Evolutionary conservation across 805 yeast genomes (phyloP).

Genomic region (Starmerella cellae): DNA sequence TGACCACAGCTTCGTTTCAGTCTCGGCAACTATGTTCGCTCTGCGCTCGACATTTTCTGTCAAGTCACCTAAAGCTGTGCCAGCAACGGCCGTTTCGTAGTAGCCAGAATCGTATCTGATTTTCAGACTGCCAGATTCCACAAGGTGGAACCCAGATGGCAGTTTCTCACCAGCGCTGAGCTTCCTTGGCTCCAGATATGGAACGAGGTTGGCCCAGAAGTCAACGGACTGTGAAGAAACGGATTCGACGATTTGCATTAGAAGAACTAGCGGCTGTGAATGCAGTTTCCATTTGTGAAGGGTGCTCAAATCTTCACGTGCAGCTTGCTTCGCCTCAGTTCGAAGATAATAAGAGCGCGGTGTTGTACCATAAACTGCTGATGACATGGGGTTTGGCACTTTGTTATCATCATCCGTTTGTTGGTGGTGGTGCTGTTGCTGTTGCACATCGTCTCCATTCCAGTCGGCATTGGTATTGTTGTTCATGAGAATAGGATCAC

Average conservation of each 20-base stretch:
- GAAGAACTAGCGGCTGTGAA: conserved; percentile 47
- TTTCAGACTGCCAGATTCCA: conserved; percentile 39
- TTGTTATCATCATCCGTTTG: background rate
- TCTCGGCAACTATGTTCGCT: conserved; percentile 12
- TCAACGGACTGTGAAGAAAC: conserved; percentile 36
- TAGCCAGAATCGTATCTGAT: conserved; percentile 29
- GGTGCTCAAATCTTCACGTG: conserved; percentile 24
- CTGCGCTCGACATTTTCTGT: conserved; percentile 1
- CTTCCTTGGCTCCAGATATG: conserved; percentile 32
- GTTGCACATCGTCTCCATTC: background rate
- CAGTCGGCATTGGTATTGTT: background rate
- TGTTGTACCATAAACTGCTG: conserved; percentile 17
- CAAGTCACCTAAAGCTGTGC: conserved; percentile 61
- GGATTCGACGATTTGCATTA: conserved; percentile 53
- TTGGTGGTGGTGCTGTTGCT: background rate
- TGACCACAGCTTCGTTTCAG: conserved; percentile 11
- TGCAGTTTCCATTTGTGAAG: conserved; percentile 27
- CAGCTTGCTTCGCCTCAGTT: conserved; percentile 27
- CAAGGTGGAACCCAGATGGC: conserved; percentile 13
- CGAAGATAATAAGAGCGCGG: conserved; percentile 22
- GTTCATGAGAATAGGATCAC: background rate
- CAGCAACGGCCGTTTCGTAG: conserved; percentile 47
- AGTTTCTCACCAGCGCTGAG: conserved; percentile 6
- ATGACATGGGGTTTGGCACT: background rate
- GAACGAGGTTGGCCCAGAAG: conserved; percentile 55